Base-by-base conservation (phyloP, 495 filamentous ascomycete genomes). In the Penicillium coffeae region DNA sequence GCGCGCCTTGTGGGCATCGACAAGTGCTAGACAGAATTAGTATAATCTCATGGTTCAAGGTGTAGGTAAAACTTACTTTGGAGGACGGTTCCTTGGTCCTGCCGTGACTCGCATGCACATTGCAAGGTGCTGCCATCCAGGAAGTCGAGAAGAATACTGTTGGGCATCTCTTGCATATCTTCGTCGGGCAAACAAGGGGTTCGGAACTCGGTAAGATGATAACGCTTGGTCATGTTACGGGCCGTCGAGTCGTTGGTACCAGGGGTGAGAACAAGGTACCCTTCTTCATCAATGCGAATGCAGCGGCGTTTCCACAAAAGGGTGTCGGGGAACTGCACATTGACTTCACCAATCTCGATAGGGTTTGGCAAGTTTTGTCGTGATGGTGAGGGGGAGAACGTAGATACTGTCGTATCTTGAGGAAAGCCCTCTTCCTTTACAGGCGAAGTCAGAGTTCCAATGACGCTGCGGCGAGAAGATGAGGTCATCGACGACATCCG, bases 251-350 rank as follows among this genome's bases (percentile, higher is more conserved):
- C 60, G 35, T 54, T 60, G 48, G 65, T 71, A 19, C 80, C 74
- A 18, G 83, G 74, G 10, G 79, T 83, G 47, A 93, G 73, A 49
- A 93, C 81, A 36, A 96, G 63, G 57, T 84, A 85, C 8, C 91
- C 91, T 38, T 84, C 74, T 48, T 77, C 77, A 61, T 94, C 87
- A 38, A 96, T 75, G 42, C 83, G 79, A 70, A 95, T 82, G 57
- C 81, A 84, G 42, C 90, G 82, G 41, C 89, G 85, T 68, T 95
- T 95, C 91, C 91, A 96, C 8, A 96, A 74, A 18, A 96, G 76
- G 37, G 85, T 91, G 62, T 94, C 91, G 1, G 91, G 90, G 59
- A 96, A 95, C 58, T 96, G 91, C 3, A 95, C 83, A 53, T 96
- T 95, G 42, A 95, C 83, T 58, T 95, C 90, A 33, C 91, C 90